Evolutionary conservation across 2,329 filamentous ascomycete genomes (phyloP).

Genomic region (Cylindrodendrum hubeiense): DNA sequence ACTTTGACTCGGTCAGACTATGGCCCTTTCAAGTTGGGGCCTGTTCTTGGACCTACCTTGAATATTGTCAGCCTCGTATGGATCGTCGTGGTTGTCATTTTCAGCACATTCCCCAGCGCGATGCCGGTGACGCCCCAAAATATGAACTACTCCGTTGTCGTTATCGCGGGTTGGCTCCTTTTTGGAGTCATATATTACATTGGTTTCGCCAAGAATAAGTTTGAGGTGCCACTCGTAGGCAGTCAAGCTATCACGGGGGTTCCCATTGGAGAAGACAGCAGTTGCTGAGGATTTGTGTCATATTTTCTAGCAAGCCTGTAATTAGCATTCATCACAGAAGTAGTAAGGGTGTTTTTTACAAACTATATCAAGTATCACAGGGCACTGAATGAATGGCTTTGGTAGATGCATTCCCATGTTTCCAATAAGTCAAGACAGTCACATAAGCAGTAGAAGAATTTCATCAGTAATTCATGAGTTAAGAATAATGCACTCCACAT

Average conservation of each 20-base stretch:
- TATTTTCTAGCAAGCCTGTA: not conserved
- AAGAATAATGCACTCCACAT: no score
- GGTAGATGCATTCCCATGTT: no score
- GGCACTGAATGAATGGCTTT: no score
- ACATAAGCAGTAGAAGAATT: no score
- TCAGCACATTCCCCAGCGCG: slow-evolving; percentile 57
- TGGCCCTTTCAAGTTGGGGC: slow-evolving; percentile 47
- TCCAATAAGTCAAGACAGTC: no score
- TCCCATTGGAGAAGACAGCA: not conserved
- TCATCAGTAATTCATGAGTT: no score
- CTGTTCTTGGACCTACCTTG: slow-evolving; percentile 45
- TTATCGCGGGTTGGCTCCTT: slow-evolving; percentile 54
- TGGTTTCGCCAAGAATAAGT: not conserved
- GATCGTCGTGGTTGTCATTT: slow-evolving; percentile 56
- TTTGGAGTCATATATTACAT: slow-evolving; percentile 51
- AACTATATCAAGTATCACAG: no score
- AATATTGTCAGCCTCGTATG: slow-evolving; percentile 57
- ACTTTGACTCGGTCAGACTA: slow-evolving; percentile 29
- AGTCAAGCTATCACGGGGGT: not conserved
- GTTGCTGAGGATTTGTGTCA: not conserved
- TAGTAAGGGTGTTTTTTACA: not conserved
- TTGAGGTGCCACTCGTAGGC: not conserved
- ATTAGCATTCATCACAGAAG: not conserved
- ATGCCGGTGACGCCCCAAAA: slow-evolving; percentile 55
- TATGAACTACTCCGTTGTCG: slow-evolving; percentile 61